Base-by-base conservation (phyloP, 306 rosid genomes). In the Begonia fuchsioides region DNA sequence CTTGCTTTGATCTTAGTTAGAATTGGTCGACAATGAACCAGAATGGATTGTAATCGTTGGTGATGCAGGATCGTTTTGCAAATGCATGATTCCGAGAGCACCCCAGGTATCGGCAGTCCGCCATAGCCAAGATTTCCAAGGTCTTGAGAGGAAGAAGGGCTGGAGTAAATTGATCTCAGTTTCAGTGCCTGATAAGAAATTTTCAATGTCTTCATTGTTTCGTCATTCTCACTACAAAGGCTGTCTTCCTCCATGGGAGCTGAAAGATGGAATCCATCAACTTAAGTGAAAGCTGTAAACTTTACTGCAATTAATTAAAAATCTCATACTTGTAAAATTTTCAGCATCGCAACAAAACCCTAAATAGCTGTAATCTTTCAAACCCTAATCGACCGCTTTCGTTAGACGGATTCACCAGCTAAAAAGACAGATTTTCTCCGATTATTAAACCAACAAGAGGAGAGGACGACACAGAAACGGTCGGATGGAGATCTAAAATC, bases 191-290 rank as follows among this genome's bases (percentile, higher is more conserved):
- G 95, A 75, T 38, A 71, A 52, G 67, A 84, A 81, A 73, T 93
- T 90, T 44, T 81, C 93, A 5, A 79, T 81, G 93, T 76, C 94
- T 6, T 90, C 95, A 0, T 59, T 84, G 61, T 81, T 81, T 71
- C 72, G 84, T 52, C 97, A 84, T 57, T 84, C 95, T 38, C 97
- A 84, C 62, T 80, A 81, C 54, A 88, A 87, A 66, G 94, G 94
- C 51, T 83, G 95, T 64, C 56, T 88, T 40, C 95, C 97, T 3
- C 93, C 90, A 11, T 90, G 97, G 87, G 83, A 80, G 64, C 70
- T 9, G 76, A 65, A 72, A 71, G 76, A 59, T 81, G 95, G 20
- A 1, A 19, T 19, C 4, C 26, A 19, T 19, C 26, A 19, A 19
- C 2, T 19, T 19, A 4, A 19, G 4, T 1, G 26, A 19, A 19